Evolutionary conservation across 2,329 filamentous ascomycete genomes (phyloP), one percentile per base, ranked within the genome.

Genomic region (Nemania abortiva): DNA sequence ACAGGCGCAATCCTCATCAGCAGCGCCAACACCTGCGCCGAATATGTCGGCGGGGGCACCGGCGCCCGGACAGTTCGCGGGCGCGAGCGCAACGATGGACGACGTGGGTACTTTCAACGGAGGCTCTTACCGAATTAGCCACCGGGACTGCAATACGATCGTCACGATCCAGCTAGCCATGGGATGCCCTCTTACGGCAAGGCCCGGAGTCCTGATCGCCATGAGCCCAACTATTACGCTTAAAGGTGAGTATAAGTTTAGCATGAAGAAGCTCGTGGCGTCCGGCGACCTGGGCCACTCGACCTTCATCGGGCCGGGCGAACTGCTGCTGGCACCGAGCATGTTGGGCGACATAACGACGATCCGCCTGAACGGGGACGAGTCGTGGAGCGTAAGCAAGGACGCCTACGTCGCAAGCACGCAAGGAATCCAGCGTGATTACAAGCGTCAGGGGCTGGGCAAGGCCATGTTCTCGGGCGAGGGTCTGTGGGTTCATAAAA

Each of bases 81-180:
- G 92, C 27, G 89, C 87, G 0, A 81, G 82, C 34, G 89, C 87
- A 0, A 86, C 87, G 0, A 84, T 89, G 34, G 96, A 98, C 79
- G 95, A 97, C 74, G 89, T 97, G 1, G 96, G 96, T n/a, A 96
- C 92, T 0, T 99, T 98, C 84, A 98, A 98, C 78, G 96, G 96
- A 18, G 96, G 96, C 13, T 95, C 92, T 77, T 99, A 95, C 79
- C 88, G 96, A 52, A 94, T 98, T 78, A 96, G 93, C 76, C 96
- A 99, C 78, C 88, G 96, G 24, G 94, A 98, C 80, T 91, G 89
- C 67, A 99, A 98, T 79, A 94, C 92, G 0, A 91, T 98, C 73
- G 81, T 98, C 70, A 98, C 95, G 0, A 82, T 98, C 24, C 95
- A 98, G 80, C 83, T 98, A 54, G 95, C 95, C 13, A 92, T 96